Conservation (phyloP, 2,329 filamentous ascomycete species). For the Scorias spongiosa region DNA sequence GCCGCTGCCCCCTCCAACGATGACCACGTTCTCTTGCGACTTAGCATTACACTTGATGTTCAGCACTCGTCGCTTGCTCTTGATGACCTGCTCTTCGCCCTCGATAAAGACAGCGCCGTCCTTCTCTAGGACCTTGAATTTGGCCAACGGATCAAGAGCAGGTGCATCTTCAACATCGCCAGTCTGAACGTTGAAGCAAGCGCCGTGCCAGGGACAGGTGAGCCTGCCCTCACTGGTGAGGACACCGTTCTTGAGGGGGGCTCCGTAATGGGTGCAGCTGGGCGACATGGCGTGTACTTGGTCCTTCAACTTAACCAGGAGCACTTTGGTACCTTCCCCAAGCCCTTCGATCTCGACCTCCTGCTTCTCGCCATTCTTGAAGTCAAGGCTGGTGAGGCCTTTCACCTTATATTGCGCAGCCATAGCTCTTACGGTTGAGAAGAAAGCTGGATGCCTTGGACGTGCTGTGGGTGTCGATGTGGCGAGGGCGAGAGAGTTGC, state of each 20-base stretch:
- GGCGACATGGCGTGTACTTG: conserved; percentile 65
- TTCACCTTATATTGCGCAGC: conserved; percentile 49
- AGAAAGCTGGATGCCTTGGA: too few species aligned
- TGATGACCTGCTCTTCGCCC: conserved; percentile 64
- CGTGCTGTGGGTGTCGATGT: too few species aligned
- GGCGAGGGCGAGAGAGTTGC: too few species aligned
- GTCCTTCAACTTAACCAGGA: conserved; percentile 65
- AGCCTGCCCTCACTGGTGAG: conserved; percentile 67
- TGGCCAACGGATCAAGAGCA: conserved; percentile 69
- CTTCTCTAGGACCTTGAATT: conserved; percentile 67
- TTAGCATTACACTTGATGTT: conserved; percentile 54
- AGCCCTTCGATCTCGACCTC: conserved; percentile 87
- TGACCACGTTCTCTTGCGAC: conserved; percentile 52
- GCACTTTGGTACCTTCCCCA: conserved; percentile 60
- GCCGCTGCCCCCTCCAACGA: conserved; percentile 76
- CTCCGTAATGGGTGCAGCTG: conserved; percentile 84
- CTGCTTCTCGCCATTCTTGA: conserved; percentile 69
- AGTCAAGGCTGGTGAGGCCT: conserved; percentile 54
- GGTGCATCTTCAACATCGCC: conserved; percentile 94
- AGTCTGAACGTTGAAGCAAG: conserved; percentile 79
- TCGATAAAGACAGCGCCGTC: conserved; percentile 74
- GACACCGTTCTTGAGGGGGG: conserved; percentile 72
- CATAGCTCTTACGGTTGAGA: conserved; percentile 18
- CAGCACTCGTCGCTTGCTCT: conserved; percentile 56
- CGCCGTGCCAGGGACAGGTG: conserved; percentile 94